phyloP scores from a whole-genome alignment of 352 stramenopile genomes.

The Phytopythium montanum region DNA sequence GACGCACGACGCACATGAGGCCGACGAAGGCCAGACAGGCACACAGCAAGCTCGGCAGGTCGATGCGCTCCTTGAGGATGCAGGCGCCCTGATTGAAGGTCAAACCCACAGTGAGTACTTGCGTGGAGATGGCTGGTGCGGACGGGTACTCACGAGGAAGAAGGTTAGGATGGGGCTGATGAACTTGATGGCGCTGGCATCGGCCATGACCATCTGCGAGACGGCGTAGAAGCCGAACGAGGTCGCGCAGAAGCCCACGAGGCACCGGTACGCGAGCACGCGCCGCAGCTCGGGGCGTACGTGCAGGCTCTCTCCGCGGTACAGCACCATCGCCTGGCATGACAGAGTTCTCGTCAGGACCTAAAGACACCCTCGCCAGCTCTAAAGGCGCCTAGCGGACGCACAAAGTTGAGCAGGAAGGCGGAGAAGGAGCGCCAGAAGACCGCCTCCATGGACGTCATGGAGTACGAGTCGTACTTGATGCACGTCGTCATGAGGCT shows the following conservation, averaged over 20 bases:
- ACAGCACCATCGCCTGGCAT: slow-evolving; percentile 8
- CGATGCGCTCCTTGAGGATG: slow-evolving; percentile 36
- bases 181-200: slow-evolving; percentile 62
- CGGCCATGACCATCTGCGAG: slow-evolving; percentile 69
- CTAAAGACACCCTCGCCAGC: background rate
- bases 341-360: background rate
- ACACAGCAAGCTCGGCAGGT: slow-evolving; percentile 27
- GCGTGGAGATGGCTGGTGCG: too few species aligned
- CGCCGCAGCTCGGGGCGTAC: slow-evolving; percentile 31
- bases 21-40: slow-evolving; percentile 35
- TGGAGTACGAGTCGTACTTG: slow-evolving; percentile 67
- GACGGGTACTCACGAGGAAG: slow-evolving; percentile 36
- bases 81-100: slow-evolving; percentile 12
- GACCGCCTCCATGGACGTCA: slow-evolving; percentile 72
- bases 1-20: slow-evolving; percentile 46
- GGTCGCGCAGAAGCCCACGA: slow-evolving; percentile 60
- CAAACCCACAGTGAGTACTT: background rate
- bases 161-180: slow-evolving; percentile 57
- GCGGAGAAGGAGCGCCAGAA: slow-evolving; percentile 65
- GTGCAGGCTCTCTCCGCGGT: slow-evolving; percentile 28
- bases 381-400: slow-evolving; percentile 2
- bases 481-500: slow-evolving; percentile 74
- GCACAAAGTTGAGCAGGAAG: slow-evolving; percentile 57
- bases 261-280: slow-evolving; percentile 52
- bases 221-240: slow-evolving; percentile 69